Base-by-base conservation (phyloP, 768 basidiomycete genomes). In the Boletus eberwhitei region DNA sequence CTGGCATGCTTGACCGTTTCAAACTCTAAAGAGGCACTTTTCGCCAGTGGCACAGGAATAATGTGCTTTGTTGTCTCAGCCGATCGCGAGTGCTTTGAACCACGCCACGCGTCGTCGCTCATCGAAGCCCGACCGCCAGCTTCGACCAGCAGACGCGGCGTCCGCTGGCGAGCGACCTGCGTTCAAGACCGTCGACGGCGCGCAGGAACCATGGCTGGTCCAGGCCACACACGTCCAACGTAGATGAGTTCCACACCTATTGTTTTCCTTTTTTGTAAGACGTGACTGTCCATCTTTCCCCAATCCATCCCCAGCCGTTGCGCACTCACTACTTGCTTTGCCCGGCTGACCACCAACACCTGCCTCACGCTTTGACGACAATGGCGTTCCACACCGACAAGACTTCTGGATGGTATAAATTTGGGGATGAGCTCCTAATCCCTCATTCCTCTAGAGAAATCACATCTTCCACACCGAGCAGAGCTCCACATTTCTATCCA, bases 311-410 rank as follows among this genome's bases (percentile, higher is more conserved):
- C 22, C 29, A 32, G 12, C 41, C 11, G 8, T 4, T 16, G 12
- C 35, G 17, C 13, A n/a, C 21, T 22, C 44, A 29, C 17, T 24
- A 9, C 12, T 24, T 44, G 57, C 54, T 59, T 54, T 54, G 47
- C 21, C 38, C n/a, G 19, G 16, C 6, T n/a, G 26, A 0, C 36
- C 22, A 22, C 50, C 13, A 14, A 24, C 35, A 24, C 19, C 26
- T n/a, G 5, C 17, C 12, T 29, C 12, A 37, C 40, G 61, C 58
- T 63, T 64, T 60, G 56, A 44, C 39, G 3, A 60, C 60, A 49
- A 61, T 48, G 42, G 26, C 36, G 9, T 38, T 5, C 49, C 45
- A 58, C 49, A 36, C 24, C 24, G 34, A 53, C 48, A 38, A 7
- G 4, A n/a, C 3, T n/a, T 34, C 4, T 29, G 31, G 21, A 19